Evolutionary conservation across 169 alveolate genomes (phyloP), one percentile per base, ranked within the genome.

Genomic region (Amoebophrya sp.): DNA sequence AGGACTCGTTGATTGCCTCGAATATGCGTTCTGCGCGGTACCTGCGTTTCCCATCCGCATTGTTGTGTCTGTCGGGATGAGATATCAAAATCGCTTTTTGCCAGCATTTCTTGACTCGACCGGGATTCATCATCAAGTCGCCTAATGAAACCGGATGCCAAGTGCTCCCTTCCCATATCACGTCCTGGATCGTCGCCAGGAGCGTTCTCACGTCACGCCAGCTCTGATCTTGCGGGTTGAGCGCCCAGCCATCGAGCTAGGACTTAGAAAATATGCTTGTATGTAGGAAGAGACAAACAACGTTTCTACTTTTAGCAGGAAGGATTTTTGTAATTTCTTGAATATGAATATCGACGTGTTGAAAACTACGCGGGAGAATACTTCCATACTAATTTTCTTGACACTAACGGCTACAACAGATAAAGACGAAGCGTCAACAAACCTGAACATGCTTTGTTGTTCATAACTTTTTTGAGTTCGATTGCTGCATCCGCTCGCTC

Each of bases 71-170:
- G 83, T 65, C 83, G 3, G 83, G 83, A 36, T 65, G 83, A 29
- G 83, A 65, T 6, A 65, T 65, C 36, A 65, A 26, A 26, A 65
- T 65, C 83, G 36, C 83, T 18, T 65, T 65, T 65, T 65, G 83
- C 83, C 83, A 65, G 83, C 83, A 65, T 18, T 65, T 65, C 33
- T 65, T 65, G 10, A 65, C 83, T 36, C 33, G 18, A 26, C 36
- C 26, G 36, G 83, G 83, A 36, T 65, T 65, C 83, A 65, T 1
- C 83, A 65, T 65, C 83, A 65, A 36, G 83, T 65, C 83, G 83
- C 83, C 83, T 18, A 65, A 36, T 0, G 33, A 6, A 1, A 65
- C 83, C 33, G 83, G 83, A 18, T 65, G 83, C 83, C 83, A 65
- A 29, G 83, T 65, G 26, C 83, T 65, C 2, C 83, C 83, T 26